These are phyloP conservation scores for Azolla pinnata DNA, from an alignment of 75 land plant species.

Conservation along the genomic window DNA sequence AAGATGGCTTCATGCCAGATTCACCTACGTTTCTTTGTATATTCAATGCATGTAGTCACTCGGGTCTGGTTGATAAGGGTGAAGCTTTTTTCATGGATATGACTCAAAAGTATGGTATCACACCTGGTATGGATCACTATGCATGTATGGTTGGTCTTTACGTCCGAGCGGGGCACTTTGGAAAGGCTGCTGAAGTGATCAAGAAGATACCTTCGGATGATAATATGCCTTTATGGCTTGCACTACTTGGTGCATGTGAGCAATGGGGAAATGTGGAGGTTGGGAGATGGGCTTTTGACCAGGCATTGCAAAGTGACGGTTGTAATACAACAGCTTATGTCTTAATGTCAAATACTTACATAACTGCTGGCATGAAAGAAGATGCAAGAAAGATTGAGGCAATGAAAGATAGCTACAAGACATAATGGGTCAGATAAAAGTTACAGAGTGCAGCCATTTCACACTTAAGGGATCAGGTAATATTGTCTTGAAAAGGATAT, in stretches of 20 bases:
- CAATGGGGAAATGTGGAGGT: constrained; percentile 3
- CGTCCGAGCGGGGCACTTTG: constrained; percentile 7
- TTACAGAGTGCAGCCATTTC: too few relatives aligned
- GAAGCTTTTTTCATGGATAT: constrained; percentile 1
- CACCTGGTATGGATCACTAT: constrained; percentile 11
- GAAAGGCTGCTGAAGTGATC: constrained; percentile 4
- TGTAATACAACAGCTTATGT: constrained; percentile 7
- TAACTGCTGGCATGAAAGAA: constrained; percentile 15
- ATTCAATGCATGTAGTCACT: constrained; percentile 10
- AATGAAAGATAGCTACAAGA: too few relatives aligned
- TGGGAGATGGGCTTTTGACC: constrained; percentile 7
- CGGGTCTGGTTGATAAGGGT: constrained; percentile 9
- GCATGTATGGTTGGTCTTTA: constrained; percentile 14
- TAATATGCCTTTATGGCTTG: constrained; percentile 4
- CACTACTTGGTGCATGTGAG: constrained; percentile 7
- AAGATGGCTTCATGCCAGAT: background rate
- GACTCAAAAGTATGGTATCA: constrained; percentile 1
- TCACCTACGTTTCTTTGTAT: constrained; percentile 4
- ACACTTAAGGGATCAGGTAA: too few relatives aligned
- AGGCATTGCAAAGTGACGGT: background rate
- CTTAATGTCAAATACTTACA: constrained; percentile 6
- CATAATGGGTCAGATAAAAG: too few relatives aligned
- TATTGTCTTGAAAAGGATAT: too few relatives aligned
- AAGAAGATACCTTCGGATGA: constrained; percentile 6
- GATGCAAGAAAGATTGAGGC: constrained; percentile 7